phyloP scores from a whole-genome alignment of 2,329 filamentous ascomycete genomes.

The Fusarium pseudonygamai region DNA sequence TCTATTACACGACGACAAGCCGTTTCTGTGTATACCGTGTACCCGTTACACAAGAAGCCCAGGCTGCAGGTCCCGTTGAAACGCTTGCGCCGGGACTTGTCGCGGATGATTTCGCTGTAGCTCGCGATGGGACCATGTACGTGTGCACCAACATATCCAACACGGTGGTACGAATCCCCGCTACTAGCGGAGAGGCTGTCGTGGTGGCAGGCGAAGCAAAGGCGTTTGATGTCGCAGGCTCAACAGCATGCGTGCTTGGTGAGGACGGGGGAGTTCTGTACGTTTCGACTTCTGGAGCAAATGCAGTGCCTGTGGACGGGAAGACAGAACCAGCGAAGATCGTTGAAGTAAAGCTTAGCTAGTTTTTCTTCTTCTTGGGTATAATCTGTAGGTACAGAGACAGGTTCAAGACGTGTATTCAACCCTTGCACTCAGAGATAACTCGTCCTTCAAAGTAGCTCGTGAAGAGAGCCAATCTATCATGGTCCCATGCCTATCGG shows the following conservation, averaged over 20 bases:
- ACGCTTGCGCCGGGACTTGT: conserved; percentile 20
- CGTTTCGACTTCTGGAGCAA: conserved; percentile 25
- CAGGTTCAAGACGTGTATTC: conserved; percentile 3
- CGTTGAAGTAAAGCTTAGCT: conserved; percentile 19
- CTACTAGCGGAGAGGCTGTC: not conserved
- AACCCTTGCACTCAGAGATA: not conserved
- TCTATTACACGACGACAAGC: conserved; percentile 31
- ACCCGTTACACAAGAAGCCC: conserved; percentile 10
- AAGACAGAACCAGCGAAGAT: conserved; percentile 35
- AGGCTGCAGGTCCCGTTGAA: conserved; percentile 17
- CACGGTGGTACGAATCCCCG: conserved; percentile 19
- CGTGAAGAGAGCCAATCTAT: conserved; percentile 33
- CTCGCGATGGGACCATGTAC: conserved; percentile 31
- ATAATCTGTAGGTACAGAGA: not conserved
- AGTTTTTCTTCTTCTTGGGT: not conserved
- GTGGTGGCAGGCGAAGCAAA: conserved; percentile 15
- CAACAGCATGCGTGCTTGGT: conserved; percentile 26
- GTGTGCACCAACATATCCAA: conserved; percentile 34
- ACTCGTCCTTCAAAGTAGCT: conserved; percentile 10
- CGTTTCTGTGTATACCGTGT: conserved; percentile 30
- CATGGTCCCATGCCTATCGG: conserved; percentile 33
- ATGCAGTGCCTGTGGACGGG: conserved; percentile 24
- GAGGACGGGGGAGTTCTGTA: conserved; percentile 22
- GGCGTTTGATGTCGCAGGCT: conserved; percentile 17
- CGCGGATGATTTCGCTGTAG: conserved; percentile 31